These are phyloP conservation scores for Brassica cretica DNA, from an alignment of 345 rosid species.

Conservation along the genomic window DNA sequence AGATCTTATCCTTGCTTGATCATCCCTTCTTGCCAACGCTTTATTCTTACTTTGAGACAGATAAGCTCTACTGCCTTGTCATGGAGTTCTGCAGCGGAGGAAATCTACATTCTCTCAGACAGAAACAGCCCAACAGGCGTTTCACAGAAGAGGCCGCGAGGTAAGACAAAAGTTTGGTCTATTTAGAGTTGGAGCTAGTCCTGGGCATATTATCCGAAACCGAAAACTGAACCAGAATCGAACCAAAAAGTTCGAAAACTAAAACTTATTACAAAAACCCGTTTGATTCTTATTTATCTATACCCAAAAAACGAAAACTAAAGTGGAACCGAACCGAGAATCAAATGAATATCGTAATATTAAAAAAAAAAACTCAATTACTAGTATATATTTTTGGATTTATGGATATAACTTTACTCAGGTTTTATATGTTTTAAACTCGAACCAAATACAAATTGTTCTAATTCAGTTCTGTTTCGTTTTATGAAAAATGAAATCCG, in stretches of 20 bases:
- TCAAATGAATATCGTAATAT: no score
- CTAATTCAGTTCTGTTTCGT: not conserved
- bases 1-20: slow-evolving; percentile 64
- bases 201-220: not conserved
- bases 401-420: no score
- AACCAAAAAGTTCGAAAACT: not conserved
- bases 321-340: not conserved
- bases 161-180: slow-evolving; percentile 30
- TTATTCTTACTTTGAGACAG: slow-evolving; percentile 72
- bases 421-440: not conserved
- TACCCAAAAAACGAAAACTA: not conserved
- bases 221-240: not conserved
- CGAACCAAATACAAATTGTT: not conserved
- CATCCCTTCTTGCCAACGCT: slow-evolving; percentile 75
- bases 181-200: not conserved
- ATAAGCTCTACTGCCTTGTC: slow-evolving; percentile 64
- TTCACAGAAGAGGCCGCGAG: slow-evolving; percentile 74
- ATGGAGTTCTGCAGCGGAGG: slow-evolving; percentile 88
- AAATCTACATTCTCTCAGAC: slow-evolving; percentile 76
- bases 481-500: not conserved
- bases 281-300: not conserved
- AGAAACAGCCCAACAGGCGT: slow-evolving; percentile 64
- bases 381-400: no score
- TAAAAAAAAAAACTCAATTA: no score
- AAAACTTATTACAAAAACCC: not conserved